These are phyloP conservation scores for Aspergillus pseudoviridinutans DNA, from an alignment of 2,329 filamentous ascomycete species.

Conservation along the genomic window DNA sequence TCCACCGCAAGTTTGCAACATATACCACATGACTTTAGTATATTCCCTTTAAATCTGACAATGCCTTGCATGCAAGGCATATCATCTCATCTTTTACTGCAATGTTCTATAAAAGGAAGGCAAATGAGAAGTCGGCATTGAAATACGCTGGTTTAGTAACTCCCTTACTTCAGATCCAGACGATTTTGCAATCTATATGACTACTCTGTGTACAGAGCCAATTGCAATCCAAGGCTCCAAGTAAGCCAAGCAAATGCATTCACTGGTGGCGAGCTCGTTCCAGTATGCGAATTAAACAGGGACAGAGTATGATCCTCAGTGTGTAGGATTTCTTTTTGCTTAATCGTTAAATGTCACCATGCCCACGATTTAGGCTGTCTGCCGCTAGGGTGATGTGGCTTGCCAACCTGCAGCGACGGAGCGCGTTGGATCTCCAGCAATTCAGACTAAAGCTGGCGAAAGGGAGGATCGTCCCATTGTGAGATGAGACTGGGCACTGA, in stretches of 20 bases:
- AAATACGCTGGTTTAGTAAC: no score
- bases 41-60: neutral
- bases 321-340: neutral
- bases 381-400: neutral
- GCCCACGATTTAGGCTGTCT: neutral
- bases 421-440: no score
- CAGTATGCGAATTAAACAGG: no score
- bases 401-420: neutral
- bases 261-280: no score
- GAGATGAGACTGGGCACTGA: neutral
- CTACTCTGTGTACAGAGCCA: no score
- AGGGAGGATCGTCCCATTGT: neutral
- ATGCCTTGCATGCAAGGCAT: neutral
- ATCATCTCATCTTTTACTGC: neutral
- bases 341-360: neutral
- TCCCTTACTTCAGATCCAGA: no score
- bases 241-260: no score
- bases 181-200: no score
- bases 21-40: neutral
- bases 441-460: neutral
- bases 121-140: no score
- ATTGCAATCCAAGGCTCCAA: no score
- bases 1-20: neutral
- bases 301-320: no score
- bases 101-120: neutral